These are phyloP conservation scores for Rhodotorula sphaerocarpa DNA, from an alignment of 768 basidiomycete species.

Conservation along the genomic window DNA sequence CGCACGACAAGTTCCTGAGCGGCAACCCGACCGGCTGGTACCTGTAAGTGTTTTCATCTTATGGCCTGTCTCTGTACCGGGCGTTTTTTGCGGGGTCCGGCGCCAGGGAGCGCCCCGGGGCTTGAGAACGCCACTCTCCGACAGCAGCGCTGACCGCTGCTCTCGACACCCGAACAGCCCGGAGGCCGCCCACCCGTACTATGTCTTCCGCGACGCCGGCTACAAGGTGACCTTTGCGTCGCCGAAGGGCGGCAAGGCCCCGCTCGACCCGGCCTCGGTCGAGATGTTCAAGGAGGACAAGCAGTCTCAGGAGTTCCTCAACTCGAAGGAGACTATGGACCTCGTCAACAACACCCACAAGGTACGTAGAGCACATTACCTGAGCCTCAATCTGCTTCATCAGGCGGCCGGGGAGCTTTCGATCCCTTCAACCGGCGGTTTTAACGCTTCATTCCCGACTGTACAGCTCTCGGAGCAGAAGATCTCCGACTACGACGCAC, in stretches of 20 bases:
- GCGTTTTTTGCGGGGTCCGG: too few relatives aligned
- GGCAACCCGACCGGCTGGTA: constrained; percentile 40
- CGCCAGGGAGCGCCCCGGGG: too few relatives aligned
- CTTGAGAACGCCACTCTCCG: neutral
- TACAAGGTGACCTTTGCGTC: constrained; percentile 56
- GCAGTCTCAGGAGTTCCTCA: constrained; percentile 44
- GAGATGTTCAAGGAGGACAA: constrained; percentile 51
- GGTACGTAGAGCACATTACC: neutral
- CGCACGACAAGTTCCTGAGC: constrained; percentile 50
- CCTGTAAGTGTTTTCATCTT: neutral
- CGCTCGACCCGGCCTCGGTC: constrained; percentile 56
- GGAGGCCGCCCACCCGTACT: constrained; percentile 61
- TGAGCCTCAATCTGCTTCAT: too few relatives aligned
- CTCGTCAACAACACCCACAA: constrained; percentile 55
- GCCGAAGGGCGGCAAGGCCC: constrained; percentile 59
- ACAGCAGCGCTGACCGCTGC: neutral
- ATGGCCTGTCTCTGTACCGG: too few relatives aligned
- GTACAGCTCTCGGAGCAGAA: constrained; percentile 53
- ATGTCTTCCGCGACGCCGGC: constrained; percentile 46
- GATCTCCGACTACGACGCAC: constrained; percentile 57
- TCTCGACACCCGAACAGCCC: neutral
- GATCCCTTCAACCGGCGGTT: too few relatives aligned
- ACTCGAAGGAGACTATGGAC: constrained; percentile 47
- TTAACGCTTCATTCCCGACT: too few relatives aligned
- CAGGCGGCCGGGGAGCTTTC: neutral